Evolutionary conservation across 306 rosid genomes (phyloP).

Genomic region (Cicer pinnatifidum): DNA sequence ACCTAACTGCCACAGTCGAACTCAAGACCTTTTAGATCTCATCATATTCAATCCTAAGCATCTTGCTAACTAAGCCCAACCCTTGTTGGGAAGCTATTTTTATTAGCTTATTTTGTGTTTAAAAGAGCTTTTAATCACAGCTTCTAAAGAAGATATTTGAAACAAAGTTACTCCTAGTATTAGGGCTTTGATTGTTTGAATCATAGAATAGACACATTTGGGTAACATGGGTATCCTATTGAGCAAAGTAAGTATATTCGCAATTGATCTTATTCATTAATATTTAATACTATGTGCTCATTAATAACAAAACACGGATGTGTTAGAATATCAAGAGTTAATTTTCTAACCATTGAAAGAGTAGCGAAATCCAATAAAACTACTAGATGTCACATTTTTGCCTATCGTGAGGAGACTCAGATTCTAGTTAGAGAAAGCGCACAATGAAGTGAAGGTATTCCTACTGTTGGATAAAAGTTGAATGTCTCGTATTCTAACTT

Average conservation of each 20-base stretch:
- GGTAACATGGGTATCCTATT: background rate
- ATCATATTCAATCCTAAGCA: constrained; percentile 22
- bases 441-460: background rate
- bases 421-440: background rate
- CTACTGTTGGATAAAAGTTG: background rate
- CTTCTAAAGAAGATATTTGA: background rate
- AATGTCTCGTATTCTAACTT: background rate
- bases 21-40: constrained; percentile 1
- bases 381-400: background rate
- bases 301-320: background rate
- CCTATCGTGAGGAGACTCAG: background rate
- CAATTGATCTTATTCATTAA: background rate
- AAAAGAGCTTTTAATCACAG: background rate
- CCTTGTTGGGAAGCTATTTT: background rate
- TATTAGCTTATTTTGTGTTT: background rate
- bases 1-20: background rate
- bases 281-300: background rate
- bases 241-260: background rate
- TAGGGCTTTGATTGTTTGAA: background rate
- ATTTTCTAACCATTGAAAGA: background rate
- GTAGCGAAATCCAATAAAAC: background rate
- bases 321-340: background rate
- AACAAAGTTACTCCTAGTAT: background rate
- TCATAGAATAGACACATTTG: background rate
- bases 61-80: constrained; percentile 1